A percentile compares a stretch with the other conserved stretches of the same genome.
These are phyloP conservation scores for Pyrenopolyporus hunteri DNA, from an alignment of 495 filamentous ascomycete species.

Conservation along the genomic window DNA sequence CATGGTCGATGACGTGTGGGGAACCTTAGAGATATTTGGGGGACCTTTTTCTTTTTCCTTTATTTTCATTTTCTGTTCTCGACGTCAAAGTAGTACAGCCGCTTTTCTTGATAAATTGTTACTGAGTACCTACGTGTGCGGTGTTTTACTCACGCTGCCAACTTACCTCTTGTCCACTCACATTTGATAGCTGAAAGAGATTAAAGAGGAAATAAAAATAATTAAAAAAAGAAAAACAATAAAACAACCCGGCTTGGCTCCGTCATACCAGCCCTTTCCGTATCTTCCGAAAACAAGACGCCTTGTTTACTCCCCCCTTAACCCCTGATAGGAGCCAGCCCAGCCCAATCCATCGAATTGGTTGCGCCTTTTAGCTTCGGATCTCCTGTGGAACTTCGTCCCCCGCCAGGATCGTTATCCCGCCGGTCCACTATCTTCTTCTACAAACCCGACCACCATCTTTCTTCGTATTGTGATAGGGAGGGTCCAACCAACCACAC, in stretches of 20 bases:
- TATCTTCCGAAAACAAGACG: conserved; percentile 16
- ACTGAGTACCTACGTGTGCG: too few species aligned
- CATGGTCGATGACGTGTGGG: conserved; percentile 39
- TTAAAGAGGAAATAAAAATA: too few species aligned
- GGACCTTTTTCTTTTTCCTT: conserved; percentile 17
- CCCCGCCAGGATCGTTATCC: conserved; percentile 14
- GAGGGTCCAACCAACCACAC: conserved; percentile 5
- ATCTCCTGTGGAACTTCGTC: conserved; percentile 17
- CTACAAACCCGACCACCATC: conserved; percentile 16
- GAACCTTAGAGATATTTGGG: conserved; percentile 18
- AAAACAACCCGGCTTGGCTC: conserved; percentile 5
- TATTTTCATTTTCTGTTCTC: too few species aligned
- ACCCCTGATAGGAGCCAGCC: too few species aligned
- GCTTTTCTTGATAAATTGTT: conserved; percentile 7
- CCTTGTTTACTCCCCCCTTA: neutral
- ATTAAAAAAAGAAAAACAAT: too few species aligned
- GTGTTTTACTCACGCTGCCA: neutral
- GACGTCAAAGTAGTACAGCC: conserved; percentile 24
- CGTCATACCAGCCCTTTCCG: conserved; percentile 13
- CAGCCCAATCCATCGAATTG: too few species aligned
- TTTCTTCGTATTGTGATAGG: conserved; percentile 13
- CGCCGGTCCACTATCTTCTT: conserved; percentile 9
- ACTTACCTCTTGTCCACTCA: neutral
- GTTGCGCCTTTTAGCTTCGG: conserved; percentile 3
- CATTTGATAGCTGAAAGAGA: conserved; percentile 10